A percentile compares a stretch with the other conserved stretches of the same genome.
These are phyloP conservation scores for Stephanodiscus triporus DNA, from an alignment of 108 stramenopile genomes.

Conservation along the genomic window DNA sequence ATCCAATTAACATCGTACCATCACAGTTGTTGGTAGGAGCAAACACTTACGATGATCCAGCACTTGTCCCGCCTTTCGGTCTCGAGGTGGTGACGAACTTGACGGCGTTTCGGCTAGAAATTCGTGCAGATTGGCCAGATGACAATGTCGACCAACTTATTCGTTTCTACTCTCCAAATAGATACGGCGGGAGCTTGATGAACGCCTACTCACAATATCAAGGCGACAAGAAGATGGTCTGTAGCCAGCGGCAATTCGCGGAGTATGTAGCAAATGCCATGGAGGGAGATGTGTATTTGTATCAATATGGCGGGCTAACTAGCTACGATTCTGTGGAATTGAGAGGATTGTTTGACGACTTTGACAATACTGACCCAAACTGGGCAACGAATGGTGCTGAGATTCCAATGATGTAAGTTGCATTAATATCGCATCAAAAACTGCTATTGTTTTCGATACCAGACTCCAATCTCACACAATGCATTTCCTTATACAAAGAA, in stretches of 20 bases:
- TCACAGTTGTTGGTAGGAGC: constrained; percentile 5
- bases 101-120: background rate
- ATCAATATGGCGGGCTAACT: background rate
- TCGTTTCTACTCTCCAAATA: background rate
- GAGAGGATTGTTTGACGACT: constrained; percentile 1
- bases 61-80: background rate
- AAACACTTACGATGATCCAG: constrained; percentile 4
- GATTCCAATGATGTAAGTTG: constrained; percentile 8
- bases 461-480: background rate
- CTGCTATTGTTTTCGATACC: background rate
- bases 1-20: background rate
- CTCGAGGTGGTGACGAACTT: background rate
- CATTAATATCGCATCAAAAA: background rate
- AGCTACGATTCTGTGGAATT: constrained; percentile 1
- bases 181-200: background rate
- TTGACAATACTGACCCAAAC: background rate
- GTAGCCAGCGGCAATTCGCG: constrained; percentile 4
- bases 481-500: background rate
- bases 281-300: background rate
- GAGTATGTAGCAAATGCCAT: constrained; percentile 9
- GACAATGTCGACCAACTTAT: background rate
- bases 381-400: constrained; percentile 2
- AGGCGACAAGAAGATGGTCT: constrained; percentile 1
- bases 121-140: background rate
- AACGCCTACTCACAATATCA: constrained; percentile 7